These are phyloP conservation scores for Wickerhamomyces kurtzmanii DNA, from an alignment of 805 yeast species.

Conservation along the genomic window DNA sequence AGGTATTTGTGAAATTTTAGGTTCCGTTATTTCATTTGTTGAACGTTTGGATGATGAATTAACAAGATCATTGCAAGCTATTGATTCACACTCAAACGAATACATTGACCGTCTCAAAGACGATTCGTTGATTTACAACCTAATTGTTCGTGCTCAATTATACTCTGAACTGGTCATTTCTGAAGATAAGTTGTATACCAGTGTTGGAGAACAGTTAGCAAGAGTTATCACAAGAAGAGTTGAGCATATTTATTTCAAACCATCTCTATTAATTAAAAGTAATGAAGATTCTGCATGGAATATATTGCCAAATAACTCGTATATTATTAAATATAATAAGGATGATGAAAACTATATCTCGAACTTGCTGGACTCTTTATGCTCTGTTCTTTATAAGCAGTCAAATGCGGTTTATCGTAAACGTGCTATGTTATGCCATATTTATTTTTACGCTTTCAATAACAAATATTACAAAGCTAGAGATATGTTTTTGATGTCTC, in stretches of 20 bases:
- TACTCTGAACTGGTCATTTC: slow-evolving; percentile 65
- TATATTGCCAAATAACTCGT: slow-evolving; percentile 23
- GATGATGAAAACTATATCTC: slow-evolving; percentile 31
- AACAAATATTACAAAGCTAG: slow-evolving; percentile 78
- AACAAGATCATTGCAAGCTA: slow-evolving; percentile 73
- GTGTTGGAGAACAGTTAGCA: slow-evolving; percentile 41
- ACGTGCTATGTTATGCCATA: slow-evolving; percentile 74
- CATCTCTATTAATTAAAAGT: slow-evolving; percentile 57
- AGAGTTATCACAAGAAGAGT: slow-evolving; percentile 77
- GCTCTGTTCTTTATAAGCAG: slow-evolving; percentile 58
- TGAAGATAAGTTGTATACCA: slow-evolving; percentile 18
- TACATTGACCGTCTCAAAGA: slow-evolving; percentile 85
- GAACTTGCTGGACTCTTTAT: slow-evolving; percentile 53
- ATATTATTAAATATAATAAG: slow-evolving; percentile 16
- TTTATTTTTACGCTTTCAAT: slow-evolving; percentile 87
- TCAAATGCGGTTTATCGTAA: slow-evolving; percentile 62
- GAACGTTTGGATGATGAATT: slow-evolving; percentile 96
- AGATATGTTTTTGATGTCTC: slow-evolving; percentile 80
- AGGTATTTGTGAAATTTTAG: slow-evolving; percentile 70
- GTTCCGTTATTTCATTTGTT: slow-evolving; percentile 77
- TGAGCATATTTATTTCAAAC: slow-evolving; percentile 91
- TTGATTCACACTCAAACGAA: slow-evolving; percentile 94
- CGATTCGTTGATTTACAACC: slow-evolving; percentile 65
- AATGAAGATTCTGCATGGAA: slow-evolving; percentile 76
- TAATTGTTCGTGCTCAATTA: slow-evolving; percentile 77